These are phyloP conservation scores for Phytophthora pistaciae DNA, from an alignment of 352 stramenopile genomes.

Conservation along the genomic window DNA sequence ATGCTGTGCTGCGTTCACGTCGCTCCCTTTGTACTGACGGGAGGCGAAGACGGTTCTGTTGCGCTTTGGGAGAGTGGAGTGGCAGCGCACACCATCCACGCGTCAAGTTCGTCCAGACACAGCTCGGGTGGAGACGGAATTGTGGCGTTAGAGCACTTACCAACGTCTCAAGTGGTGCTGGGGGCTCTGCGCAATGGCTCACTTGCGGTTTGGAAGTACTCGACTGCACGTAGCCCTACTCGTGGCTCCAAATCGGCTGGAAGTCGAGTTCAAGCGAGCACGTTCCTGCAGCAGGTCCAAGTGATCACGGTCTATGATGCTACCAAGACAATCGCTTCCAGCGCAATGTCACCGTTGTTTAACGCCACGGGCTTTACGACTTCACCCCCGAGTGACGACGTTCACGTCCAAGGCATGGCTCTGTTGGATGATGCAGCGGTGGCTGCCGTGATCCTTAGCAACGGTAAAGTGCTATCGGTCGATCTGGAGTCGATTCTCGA, in stretches of 20 bases:
- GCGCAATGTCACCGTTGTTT: conserved; percentile 13
- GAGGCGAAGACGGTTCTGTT: conserved; percentile 54
- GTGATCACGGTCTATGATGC: conserved; percentile 28
- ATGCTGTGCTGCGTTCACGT: conserved; percentile 53
- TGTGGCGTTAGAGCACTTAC: conserved; percentile 46
- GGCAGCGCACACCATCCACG: conserved; percentile 50
- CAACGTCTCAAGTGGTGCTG: conserved; percentile 51
- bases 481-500: conserved; percentile 40
- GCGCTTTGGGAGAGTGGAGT: conserved; percentile 68
- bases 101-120: conserved; percentile 7
- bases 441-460: conserved; percentile 34
- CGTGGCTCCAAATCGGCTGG: conserved; percentile 10
- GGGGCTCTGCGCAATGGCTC: conserved; percentile 45
- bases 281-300: conserved; percentile 45
- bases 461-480: conserved; percentile 36
- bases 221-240: conserved; percentile 9
- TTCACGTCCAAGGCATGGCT: conserved; percentile 28
- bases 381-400: conserved; percentile 3
- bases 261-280: conserved; percentile 30
- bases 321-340: background rate
- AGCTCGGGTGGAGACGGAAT: conserved; percentile 30
- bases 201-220: conserved; percentile 48
- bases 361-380: conserved; percentile 1
- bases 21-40: conserved; percentile 61
- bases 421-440: conserved; percentile 29